Evolutionary conservation across 441 rosid species (phyloP), one percentile per base, ranked within the genome.

Genomic region (Dalechampia spathulata): DNA sequence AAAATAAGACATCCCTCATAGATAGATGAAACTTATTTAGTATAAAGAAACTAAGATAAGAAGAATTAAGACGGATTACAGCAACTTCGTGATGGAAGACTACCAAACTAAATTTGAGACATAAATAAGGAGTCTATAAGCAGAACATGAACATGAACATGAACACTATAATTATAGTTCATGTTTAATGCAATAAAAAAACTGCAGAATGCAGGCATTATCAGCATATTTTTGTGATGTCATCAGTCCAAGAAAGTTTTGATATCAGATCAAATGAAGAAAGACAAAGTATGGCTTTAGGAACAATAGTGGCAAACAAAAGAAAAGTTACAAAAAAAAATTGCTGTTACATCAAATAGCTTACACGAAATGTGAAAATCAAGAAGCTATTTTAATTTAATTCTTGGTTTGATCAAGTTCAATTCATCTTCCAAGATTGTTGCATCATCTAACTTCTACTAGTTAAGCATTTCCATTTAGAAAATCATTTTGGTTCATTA

Each of bases 1-100:
- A 43, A 21, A 30, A n/a, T 57, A 38, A 69, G 56, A 56, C 43
- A 67, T 48, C 20, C 23, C n/a, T n/a, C n/a, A 19, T 44, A 15
- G 48, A 22, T 25, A 27, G 5, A n/a, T n/a, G 17, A 32, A 39
- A 8, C 25, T 28, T 8, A 16, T 52, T 9, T 26, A 17, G 20
- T 37, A 15, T 47, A 28, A 20, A 23, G 25, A 34, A 9, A 15
- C 25, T 5, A 32, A 37, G 9, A 38, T 21, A 14, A 26, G 6
- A 16, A 20, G 55, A 14, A n/a, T n/a, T n/a, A n/a, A n/a, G n/a
- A n/a, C n/a, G n/a, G n/a, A n/a, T n/a, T n/a, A n/a, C n/a, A n/a
- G n/a, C n/a, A n/a, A n/a, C n/a, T n/a, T n/a, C n/a, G n/a, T n/a
- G n/a, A n/a, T n/a, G n/a, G n/a, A n/a, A n/a, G n/a, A n/a, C n/a